phyloP scores from a whole-genome alignment of 163 green algal genomes.

The Chloroidium sp. region DNA sequence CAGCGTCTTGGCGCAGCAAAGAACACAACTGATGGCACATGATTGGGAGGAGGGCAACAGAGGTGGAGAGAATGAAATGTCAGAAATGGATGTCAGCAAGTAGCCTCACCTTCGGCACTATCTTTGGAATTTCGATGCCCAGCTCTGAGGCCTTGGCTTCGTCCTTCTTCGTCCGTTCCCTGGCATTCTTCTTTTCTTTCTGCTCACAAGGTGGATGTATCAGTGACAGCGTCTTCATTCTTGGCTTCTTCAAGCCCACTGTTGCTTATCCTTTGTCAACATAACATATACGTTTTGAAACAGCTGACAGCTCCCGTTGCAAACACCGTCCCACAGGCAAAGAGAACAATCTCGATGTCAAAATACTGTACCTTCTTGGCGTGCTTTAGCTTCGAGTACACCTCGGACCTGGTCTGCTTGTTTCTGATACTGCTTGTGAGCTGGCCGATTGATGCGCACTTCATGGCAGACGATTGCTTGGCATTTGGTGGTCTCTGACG shows the following conservation, averaged over 20 bases:
- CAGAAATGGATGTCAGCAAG: neutral
- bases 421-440: slow-evolving; percentile 76
- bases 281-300: no score
- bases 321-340: no score
- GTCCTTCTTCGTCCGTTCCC: slow-evolving; percentile 57
- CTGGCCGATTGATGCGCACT: slow-evolving; percentile 47
- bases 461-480: no score
- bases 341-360: neutral
- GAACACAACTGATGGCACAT: no score
- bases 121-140: slow-evolving; percentile 53
- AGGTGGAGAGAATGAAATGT: no score
- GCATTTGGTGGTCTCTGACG: no score
- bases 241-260: no score
- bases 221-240: neutral
- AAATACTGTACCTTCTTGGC: slow-evolving; percentile 45
- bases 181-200: slow-evolving; percentile 63
- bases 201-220: slow-evolving; percentile 15
- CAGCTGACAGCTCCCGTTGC: no score
- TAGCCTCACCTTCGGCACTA: slow-evolving; percentile 51
- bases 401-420: slow-evolving; percentile 64
- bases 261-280: no score
- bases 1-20: no score
- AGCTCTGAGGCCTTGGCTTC: slow-evolving; percentile 45
- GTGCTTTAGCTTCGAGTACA: slow-evolving; percentile 74
- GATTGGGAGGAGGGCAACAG: no score